These are phyloP conservation scores for Hyphopichia pseudoburtonii DNA, from an alignment of 1,139 yeast species.

Conservation along the genomic window DNA sequence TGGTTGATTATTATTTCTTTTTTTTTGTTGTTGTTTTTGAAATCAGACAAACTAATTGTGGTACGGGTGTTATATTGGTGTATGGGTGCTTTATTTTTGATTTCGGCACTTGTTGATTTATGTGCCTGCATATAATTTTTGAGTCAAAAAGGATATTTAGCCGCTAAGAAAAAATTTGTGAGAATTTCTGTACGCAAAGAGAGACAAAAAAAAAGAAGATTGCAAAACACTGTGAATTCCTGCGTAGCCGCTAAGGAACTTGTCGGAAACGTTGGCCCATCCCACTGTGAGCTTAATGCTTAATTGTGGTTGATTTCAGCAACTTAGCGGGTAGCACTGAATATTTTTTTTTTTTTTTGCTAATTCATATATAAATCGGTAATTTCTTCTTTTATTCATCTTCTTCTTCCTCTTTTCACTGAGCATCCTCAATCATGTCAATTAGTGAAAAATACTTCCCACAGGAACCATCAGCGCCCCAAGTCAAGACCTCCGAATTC, in stretches of 20 bases:
- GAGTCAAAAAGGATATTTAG: too few species aligned
- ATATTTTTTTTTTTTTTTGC: too few species aligned
- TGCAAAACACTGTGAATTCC: too few species aligned
- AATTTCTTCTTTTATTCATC: background rate
- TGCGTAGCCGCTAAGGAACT: too few species aligned
- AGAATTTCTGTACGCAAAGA: too few species aligned
- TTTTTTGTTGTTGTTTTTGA: background rate
- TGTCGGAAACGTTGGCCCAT: too few species aligned
- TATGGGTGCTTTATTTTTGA: background rate
- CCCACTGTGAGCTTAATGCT: too few species aligned
- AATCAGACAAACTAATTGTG: background rate
- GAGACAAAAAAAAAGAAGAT: too few species aligned
- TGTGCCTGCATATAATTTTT: too few species aligned
- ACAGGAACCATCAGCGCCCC: conserved; percentile 63
- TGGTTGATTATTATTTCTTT: background rate
- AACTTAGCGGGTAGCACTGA: too few species aligned
- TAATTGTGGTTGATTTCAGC: too few species aligned
- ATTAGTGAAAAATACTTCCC: conserved; percentile 60
- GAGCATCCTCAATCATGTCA: conserved; percentile 28
- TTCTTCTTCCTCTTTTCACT: background rate
- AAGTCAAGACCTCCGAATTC: conserved; percentile 45
- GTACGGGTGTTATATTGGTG: background rate
- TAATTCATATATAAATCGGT: background rate
- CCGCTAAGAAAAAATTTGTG: conserved; percentile 1
- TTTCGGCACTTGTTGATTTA: too few species aligned